These are phyloP conservation scores for Logfia minima DNA, from an alignment of 129 eudicot genomes.

Conservation along the genomic window DNA sequence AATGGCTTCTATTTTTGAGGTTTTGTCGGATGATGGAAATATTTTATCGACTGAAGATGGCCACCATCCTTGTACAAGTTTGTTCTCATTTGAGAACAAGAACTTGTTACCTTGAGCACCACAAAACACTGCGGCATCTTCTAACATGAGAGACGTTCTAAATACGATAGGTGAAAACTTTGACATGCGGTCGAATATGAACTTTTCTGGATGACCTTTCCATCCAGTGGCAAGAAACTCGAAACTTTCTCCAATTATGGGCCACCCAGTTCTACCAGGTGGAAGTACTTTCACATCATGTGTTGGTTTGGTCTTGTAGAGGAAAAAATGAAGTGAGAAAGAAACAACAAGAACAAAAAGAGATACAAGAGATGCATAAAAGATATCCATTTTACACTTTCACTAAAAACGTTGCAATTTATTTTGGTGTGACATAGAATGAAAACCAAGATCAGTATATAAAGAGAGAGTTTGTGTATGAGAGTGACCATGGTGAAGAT, in stretches of 20 bases:
- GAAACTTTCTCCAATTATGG: slow-evolving; percentile 70
- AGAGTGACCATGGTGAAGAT: slow-evolving; percentile 24
- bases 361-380: slow-evolving; percentile 54
- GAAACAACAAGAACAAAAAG: slow-evolving; percentile 44
- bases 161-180: slow-evolving; percentile 61
- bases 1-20: slow-evolving; percentile 69
- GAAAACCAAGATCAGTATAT: not conserved
- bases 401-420: not conserved
- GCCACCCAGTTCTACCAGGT: slow-evolving; percentile 80
- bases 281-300: slow-evolving; percentile 37
- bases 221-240: slow-evolving; percentile 76
- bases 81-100: slow-evolving; percentile 77
- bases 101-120: slow-evolving; percentile 73
- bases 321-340: slow-evolving; percentile 51
- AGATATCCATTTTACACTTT: slow-evolving; percentile 45
- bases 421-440: slow-evolving; percentile 5
- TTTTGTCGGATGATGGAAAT: slow-evolving; percentile 62
- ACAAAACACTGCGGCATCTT: slow-evolving; percentile 65
- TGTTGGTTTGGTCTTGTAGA: slow-evolving; percentile 36
- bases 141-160: slow-evolving; percentile 57
- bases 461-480: not conserved
- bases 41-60: slow-evolving; percentile 71
- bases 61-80: slow-evolving; percentile 87
- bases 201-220: slow-evolving; percentile 76
- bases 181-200: slow-evolving; percentile 71